phyloP scores from a whole-genome alignment of 169 alveolate species.

The Cryptosporidium tyzzeri region DNA sequence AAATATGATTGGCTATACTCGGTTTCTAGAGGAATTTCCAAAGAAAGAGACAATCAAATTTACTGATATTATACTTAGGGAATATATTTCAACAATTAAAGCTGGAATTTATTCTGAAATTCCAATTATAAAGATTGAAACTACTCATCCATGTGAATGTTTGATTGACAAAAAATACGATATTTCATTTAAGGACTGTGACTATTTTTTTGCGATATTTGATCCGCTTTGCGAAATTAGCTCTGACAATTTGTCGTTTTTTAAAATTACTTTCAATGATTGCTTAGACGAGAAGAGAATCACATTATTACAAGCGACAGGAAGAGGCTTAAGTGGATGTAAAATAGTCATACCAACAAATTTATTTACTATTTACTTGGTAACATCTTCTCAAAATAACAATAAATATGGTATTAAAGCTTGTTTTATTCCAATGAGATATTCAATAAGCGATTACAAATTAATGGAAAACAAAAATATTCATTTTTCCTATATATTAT shows the following conservation, averaged over 20 bases:
- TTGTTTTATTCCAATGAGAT: slow-evolving; percentile 33
- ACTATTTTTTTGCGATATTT: slow-evolving; percentile 67
- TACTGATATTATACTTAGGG: neutral
- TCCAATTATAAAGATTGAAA: slow-evolving; percentile 66
- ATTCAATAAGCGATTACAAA: slow-evolving; percentile 6
- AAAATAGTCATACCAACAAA: slow-evolving; percentile 25
- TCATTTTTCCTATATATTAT: slow-evolving; percentile 37
- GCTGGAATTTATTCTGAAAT: slow-evolving; percentile 11
- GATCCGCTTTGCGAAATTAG: slow-evolving; percentile 78
- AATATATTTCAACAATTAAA: slow-evolving; percentile 17
- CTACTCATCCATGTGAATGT: slow-evolving; percentile 74
- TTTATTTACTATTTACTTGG: slow-evolving; percentile 7
- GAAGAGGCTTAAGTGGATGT: slow-evolving; percentile 24
- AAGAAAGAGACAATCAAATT: neutral
- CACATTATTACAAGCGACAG: slow-evolving; percentile 3
- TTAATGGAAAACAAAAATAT: slow-evolving; percentile 34
- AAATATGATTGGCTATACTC: slow-evolving; percentile 11
- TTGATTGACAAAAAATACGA: slow-evolving; percentile 31
- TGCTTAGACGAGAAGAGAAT: slow-evolving; percentile 1
- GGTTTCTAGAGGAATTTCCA: neutral
- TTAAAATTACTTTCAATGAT: slow-evolving; percentile 63
- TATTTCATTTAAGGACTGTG: slow-evolving; percentile 69
- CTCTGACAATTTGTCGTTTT: slow-evolving; percentile 61
- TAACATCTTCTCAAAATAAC: slow-evolving; percentile 19
- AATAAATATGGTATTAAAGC: slow-evolving; percentile 35